Conservation (phyloP, 352 stramenopile genomes). For the Hyaloperonospora arabidopsidis region DNA sequence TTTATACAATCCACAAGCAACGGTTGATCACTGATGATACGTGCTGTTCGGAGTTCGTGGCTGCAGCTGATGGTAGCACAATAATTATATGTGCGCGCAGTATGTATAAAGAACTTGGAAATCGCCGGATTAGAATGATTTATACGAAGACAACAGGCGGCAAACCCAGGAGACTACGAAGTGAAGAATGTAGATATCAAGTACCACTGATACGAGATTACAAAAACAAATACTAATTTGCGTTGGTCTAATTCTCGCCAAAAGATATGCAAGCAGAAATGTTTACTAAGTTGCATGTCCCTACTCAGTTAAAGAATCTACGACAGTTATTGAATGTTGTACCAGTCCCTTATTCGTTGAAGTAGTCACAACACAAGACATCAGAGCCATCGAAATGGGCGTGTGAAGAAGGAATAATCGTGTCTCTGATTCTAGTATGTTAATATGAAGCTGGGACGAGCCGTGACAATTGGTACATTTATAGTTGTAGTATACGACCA, state of each 20-base stretch:
- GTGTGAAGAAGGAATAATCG: too few species aligned
- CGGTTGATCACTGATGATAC: constrained; percentile 8
- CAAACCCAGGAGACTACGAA: constrained; percentile 1
- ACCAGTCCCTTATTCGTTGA: too few species aligned
- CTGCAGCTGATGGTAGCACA: constrained; percentile 6
- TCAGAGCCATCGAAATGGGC: too few species aligned
- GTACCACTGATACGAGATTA: constrained; percentile 1
- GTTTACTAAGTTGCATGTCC: neutral
- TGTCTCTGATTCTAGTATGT: too few species aligned
- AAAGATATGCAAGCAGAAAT: constrained; percentile 1
- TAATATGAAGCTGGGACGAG: too few species aligned
- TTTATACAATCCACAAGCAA: constrained; percentile 6
- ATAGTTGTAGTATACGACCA: too few species aligned
- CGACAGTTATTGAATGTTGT: constrained; percentile 3
- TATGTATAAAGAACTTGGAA: constrained; percentile 1
- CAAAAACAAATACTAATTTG: neutral
- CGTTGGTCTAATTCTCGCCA: neutral
- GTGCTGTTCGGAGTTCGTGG: constrained; percentile 7
- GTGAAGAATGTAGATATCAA: constrained; percentile 1
- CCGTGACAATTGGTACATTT: too few species aligned
- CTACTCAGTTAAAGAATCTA: constrained; percentile 1
- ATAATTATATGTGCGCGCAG: constrained; percentile 10
- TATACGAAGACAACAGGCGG: neutral
- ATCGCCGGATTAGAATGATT: neutral
- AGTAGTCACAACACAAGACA: too few species aligned